Conservation (phyloP, 2,329 filamentous ascomycete genomes). For the Pseudogymnoascus pannorum region DNA sequence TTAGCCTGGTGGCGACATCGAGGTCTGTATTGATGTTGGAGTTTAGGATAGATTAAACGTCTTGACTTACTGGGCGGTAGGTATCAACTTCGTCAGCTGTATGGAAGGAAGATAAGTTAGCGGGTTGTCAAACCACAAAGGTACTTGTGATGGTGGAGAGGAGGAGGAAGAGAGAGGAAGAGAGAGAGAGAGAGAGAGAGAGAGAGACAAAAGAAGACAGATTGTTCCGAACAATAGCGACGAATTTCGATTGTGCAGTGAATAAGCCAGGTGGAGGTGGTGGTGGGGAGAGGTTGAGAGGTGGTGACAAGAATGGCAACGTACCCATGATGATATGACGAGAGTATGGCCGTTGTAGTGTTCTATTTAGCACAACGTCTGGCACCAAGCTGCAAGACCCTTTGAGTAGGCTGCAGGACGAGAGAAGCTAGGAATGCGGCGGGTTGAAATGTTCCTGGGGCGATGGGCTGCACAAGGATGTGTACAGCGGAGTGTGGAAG, state of each 20-base stretch:
- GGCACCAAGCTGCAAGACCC: constrained; percentile 8
- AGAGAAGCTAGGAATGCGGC: constrained; percentile 4
- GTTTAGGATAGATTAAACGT: constrained; percentile 10
- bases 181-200: background rate
- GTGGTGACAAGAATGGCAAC: constrained; percentile 6
- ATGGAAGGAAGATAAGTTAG: constrained; percentile 13
- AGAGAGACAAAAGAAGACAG: constrained; percentile 7
- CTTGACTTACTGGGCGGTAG: constrained; percentile 47
- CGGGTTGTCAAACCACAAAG: background rate
- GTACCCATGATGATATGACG: constrained; percentile 11
- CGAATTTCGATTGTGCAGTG: constrained; percentile 4
- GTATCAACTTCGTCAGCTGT: constrained; percentile 54
- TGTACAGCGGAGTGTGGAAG: constrained; percentile 2
- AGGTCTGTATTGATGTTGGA: constrained; percentile 12
- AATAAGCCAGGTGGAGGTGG: background rate
- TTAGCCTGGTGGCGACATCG: background rate
- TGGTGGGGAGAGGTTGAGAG: background rate
- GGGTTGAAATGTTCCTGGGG: constrained; percentile 7
- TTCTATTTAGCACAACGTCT: constrained; percentile 7
- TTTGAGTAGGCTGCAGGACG: constrained; percentile 9
- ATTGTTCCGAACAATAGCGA: constrained; percentile 4
- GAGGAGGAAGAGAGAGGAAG: background rate
- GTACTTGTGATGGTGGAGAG: background rate
- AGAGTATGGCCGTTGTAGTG: background rate
- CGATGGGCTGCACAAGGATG: constrained; percentile 9